Percentiles rank a stretch among this genome's conserved stretches.
phyloP scores from a whole-genome alignment of 106 monocot species.

The Dactylorhiza incarnata region DNA sequence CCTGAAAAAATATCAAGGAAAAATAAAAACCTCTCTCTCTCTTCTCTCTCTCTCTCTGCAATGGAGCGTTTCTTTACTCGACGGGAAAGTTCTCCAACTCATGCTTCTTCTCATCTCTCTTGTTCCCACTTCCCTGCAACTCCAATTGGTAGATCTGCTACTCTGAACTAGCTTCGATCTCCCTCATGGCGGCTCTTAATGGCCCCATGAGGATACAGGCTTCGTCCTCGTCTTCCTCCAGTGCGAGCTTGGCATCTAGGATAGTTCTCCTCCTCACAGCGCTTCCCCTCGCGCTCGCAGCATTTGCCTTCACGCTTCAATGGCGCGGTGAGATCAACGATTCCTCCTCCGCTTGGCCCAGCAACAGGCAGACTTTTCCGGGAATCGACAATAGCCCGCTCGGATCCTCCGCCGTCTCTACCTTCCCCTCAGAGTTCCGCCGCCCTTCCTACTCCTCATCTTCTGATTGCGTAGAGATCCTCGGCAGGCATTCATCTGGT shows the following conservation, averaged over 20 bases:
- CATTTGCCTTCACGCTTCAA: conserved; percentile 84
- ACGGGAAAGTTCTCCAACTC: no score
- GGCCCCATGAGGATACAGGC: conserved; percentile 18
- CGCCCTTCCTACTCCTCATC: conserved; percentile 21
- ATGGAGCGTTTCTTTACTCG: no score
- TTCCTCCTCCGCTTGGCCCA: conserved; percentile 55
- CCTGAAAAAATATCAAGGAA: no score
- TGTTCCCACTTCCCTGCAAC: no score
- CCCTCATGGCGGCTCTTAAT: conserved; percentile 31
- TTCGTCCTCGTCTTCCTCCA: conserved; percentile 15
- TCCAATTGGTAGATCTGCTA: conserved; percentile 1
- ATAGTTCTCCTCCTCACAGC: conserved; percentile 65
- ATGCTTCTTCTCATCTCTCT: no score
- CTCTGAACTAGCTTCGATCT: not conserved
- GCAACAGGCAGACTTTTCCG: conserved; percentile 53
- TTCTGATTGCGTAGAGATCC: conserved; percentile 64
- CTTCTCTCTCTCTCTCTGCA: no score
- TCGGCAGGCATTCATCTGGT: conserved; percentile 36
- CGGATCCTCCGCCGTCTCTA: conserved; percentile 25
- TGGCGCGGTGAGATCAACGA: conserved; percentile 92
- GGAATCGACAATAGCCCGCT: conserved; percentile 67
- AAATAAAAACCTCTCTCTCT: no score
- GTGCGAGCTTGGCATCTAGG: conserved; percentile 34
- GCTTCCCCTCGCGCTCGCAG: conserved; percentile 63
- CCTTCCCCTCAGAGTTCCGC: conserved; percentile 2